Base-by-base conservation (phyloP, 192 early-diverging fungal species). In the Podila epicladia region DNA sequence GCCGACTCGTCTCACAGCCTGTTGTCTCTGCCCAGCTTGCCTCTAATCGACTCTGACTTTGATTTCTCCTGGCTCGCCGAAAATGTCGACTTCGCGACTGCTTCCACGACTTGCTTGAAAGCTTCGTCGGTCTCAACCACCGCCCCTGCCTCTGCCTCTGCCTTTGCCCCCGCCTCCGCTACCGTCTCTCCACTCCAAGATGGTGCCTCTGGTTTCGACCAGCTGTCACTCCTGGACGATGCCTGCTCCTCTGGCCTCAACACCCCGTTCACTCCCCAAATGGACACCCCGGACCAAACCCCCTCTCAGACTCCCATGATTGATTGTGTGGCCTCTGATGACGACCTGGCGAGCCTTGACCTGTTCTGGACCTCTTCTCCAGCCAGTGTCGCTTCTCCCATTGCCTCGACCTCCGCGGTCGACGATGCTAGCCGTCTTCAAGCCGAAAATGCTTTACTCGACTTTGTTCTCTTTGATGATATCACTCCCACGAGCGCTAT, bases 251-350 rank as follows among this genome's bases (percentile, higher is more conserved):
- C 77, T 73, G 77, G 61, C 67, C 59, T 69, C 71, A 68, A 58
- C 45, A 69, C 77, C 33, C 77, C 77, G 66, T 73, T 60, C 33
- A 50, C 77, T 15, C 71, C 77, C 58, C 48, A 80, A 26, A 62
- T 80, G 72, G 77, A 80, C 77, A 73, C 77, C 70, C 77, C 77
- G 71, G 71, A 80, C 77, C 76, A 72, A 72, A 72, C 77, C 70
- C 71, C 77, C 13, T 37, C 62, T 63, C 77, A 80, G 48, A 80
- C 77, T 32, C 77, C 77, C 15, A 38, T 80, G 71, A 73, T 80
- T 73, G 77, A 80, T n/a, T 69, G 53, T 80, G 71, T 80, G 77
- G 77, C 77, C 77, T 80, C 77, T 80, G 77, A 80, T 64, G 77
- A 73, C 62, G 67, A 69, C 50, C 55, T 49, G 19, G 17, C 57